Conservation (phyloP, 352 stramenopile genomes). For the Phytophthora palmivora region DNA sequence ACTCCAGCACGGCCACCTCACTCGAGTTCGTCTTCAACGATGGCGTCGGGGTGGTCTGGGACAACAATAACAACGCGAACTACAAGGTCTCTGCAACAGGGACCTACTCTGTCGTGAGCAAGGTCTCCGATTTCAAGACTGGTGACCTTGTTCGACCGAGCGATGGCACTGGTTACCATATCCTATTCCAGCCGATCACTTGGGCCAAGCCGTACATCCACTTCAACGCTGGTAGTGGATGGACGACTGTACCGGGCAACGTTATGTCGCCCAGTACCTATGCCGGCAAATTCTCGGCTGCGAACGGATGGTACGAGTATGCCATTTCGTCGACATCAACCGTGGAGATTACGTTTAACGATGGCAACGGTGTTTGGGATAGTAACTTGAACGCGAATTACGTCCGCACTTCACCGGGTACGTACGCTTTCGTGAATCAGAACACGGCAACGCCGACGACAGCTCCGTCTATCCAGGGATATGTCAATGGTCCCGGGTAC, state of each 20-base stretch:
- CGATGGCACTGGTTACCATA: conserved; percentile 35
- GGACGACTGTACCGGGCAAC: conserved; percentile 43
- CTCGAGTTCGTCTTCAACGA: conserved; percentile 46
- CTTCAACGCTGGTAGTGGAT: conserved; percentile 43
- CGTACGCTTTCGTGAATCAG: conserved; percentile 43
- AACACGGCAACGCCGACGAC: conserved; percentile 24
- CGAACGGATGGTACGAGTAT: conserved; percentile 54
- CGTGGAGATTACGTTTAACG: conserved; percentile 53
- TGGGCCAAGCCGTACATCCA: conserved; percentile 51
- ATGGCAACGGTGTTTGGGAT: conserved; percentile 51
- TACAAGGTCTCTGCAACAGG: conserved; percentile 32
- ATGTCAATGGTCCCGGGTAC: conserved; percentile 50
- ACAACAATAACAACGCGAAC: conserved; percentile 46
- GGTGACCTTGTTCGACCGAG: conserved; percentile 33
- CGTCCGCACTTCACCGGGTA: conserved; percentile 37
- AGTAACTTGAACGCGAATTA: conserved; percentile 55
- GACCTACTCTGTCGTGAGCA: conserved; percentile 34
- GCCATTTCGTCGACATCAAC: conserved; percentile 28
- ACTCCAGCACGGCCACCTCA: conserved; percentile 16
- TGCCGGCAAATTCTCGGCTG: conserved; percentile 41
- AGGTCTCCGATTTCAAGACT: conserved; percentile 35
- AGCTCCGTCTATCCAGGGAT: conserved; percentile 25
- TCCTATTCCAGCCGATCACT: conserved; percentile 35
- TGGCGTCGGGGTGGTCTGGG: conserved; percentile 34
- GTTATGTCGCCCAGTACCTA: conserved; percentile 45